phyloP scores from a whole-genome alignment of 768 basidiomycete species.

The Chalciporus piperatus region DNA sequence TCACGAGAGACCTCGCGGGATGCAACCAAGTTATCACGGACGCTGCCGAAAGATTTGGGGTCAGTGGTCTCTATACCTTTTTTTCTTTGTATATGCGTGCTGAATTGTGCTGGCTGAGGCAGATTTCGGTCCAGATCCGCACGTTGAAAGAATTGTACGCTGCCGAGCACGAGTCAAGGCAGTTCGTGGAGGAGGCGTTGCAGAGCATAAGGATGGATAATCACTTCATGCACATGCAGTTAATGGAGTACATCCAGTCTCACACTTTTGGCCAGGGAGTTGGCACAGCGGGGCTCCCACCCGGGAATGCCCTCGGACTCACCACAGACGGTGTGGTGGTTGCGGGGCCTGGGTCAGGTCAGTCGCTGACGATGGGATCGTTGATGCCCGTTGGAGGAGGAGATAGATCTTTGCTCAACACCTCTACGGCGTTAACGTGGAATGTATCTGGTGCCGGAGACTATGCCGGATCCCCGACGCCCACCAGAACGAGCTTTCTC shows the following conservation, averaged over 20 bases:
- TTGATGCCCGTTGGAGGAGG: background rate
- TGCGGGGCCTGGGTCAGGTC: background rate
- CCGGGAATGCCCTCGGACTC: conserved; percentile 12
- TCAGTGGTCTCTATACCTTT: conserved; percentile 1
- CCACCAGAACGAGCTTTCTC: conserved; percentile 8
- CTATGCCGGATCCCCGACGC: conserved; percentile 7
- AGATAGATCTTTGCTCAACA: background rate
- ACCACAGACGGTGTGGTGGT: background rate
- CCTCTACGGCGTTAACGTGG: background rate
- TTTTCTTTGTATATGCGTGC: background rate
- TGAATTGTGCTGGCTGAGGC: background rate
- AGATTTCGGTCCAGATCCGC: conserved; percentile 52
- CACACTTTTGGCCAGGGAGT: background rate
- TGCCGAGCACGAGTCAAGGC: conserved; percentile 28
- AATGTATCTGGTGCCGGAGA: background rate
- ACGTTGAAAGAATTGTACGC: conserved; percentile 49
- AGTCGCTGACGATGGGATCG: background rate
- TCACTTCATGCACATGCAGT: conserved; percentile 7
- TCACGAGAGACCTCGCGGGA: conserved; percentile 45
- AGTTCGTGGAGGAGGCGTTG: conserved; percentile 20
- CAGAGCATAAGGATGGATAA: conserved; percentile 17
- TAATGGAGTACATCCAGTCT: background rate
- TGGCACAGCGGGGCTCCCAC: background rate
- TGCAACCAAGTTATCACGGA: conserved; percentile 56
- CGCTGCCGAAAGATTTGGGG: conserved; percentile 32